A percentile compares a stretch with the other conserved stretches of the same genome.
phyloP scores from a whole-genome alignment of 495 filamentous ascomycete species.

The Parachaetomium inaequale region DNA sequence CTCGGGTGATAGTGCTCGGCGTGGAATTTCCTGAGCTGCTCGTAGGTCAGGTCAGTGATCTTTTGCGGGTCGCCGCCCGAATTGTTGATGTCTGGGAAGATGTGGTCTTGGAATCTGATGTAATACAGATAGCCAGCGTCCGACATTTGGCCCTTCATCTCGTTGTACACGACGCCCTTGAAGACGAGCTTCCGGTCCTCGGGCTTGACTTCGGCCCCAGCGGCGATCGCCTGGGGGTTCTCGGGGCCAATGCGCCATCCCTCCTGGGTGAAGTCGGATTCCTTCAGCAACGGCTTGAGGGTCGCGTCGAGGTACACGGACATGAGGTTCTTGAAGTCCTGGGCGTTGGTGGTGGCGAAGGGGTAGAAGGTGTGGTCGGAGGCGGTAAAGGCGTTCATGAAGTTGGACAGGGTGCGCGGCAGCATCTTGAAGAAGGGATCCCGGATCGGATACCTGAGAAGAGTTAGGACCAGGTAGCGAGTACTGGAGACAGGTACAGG shows the following conservation, averaged over 20 bases:
- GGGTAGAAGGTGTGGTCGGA: constrained; percentile 97
- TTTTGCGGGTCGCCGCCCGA: constrained; percentile 93
- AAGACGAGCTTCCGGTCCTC: constrained; percentile 70
- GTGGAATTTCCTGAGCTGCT: constrained; percentile 82
- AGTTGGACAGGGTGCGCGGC: constrained; percentile 92
- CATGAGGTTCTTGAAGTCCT: constrained; percentile 93
- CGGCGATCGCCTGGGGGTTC: constrained; percentile 60
- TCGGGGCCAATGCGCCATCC: constrained; percentile 95
- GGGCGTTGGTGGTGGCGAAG: constrained; percentile 93
- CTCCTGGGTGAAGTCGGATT: constrained; percentile 92
- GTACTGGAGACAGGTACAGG: background rate
- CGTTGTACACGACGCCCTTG: constrained; percentile 98
- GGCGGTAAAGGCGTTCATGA: constrained; percentile 98
- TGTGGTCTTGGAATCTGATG: constrained; percentile 88
- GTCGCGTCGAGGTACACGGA: constrained; percentile 97
- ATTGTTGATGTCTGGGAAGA: constrained; percentile 90
- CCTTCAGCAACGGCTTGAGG: constrained; percentile 78
- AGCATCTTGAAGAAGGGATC: constrained; percentile 99
- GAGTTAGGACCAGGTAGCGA: constrained; percentile 21
- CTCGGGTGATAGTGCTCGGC: constrained; percentile 92
- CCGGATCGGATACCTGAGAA: constrained; percentile 78
- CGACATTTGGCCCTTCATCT: constrained; percentile 99
- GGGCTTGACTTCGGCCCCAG: constrained; percentile 38
- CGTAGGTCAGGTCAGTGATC: constrained; percentile 90
- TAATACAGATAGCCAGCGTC: constrained; percentile 95